Evolutionary conservation across 2,329 filamentous ascomycete species (phyloP), one percentile per base, ranked within the genome.

Genomic region (Colletotrichum eleusines): DNA sequence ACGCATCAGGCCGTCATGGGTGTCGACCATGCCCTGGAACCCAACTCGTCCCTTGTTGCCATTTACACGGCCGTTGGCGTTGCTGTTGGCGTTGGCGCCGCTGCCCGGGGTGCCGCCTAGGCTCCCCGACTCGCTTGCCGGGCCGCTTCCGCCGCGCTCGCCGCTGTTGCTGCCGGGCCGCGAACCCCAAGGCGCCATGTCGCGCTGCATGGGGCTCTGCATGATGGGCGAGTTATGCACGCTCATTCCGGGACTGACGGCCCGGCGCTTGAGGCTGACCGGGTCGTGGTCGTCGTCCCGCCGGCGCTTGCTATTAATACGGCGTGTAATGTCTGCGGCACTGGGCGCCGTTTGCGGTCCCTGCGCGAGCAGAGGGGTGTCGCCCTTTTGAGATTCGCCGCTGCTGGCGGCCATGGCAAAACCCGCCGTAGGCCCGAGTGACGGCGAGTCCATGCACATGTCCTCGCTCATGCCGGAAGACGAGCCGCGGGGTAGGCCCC

Each of bases 1-100:
- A 76, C 95, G 94, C 92, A 97, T 97, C 74, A 98, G 86, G 1
- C 94, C 93, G 79, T 98, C 95, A 78, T 94, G 94, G n/a, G 95
- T 95, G 81, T 98, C 95, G 23, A 89, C 92, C 95, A 98, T 98
- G 1, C 95, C 94, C 81, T 98, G 95, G 75, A 97, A 87, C 11
- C 94, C 94, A 18, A 97, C 86, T 42, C 93, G 81, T 73, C 85
- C 91, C 78, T 86, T 88, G 75, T 86, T 83, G 61, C 84, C 76
- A 74, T 85, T 83, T 75, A 84, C 80, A 14, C 87, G 85, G 67
- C 86, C 87, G 67, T 69, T 77, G 74, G 54, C 74, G 69, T 77
- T 74, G 33, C 78, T 86, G 67, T 69, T 77, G 74, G 54, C 74
- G 69, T 77, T 74, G 33, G 78, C 70, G 62, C 75, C 71, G 59